Conservation (phyloP, 2,329 filamentous ascomycete species). For the Botryotinia globosa region DNA sequence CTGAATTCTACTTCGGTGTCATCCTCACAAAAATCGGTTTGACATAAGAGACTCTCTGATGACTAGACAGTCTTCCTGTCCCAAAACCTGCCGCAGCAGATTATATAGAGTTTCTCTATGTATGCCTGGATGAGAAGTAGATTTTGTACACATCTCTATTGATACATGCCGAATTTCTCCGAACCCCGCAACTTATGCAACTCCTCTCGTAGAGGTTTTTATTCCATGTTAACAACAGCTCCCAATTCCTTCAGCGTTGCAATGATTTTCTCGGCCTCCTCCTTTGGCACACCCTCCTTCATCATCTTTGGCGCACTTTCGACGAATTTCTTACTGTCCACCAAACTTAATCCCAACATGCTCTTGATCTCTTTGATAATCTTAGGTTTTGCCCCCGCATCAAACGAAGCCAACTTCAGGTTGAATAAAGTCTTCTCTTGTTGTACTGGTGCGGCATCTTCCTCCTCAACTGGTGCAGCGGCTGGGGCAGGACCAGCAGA, state of each 20-base stretch:
- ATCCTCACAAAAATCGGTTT: neutral
- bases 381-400: constrained; percentile 90
- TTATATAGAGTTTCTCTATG: neutral
- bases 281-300: constrained; percentile 98
- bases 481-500: constrained; percentile 60
- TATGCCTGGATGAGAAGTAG: constrained; percentile 27
- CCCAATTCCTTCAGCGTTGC: constrained; percentile 91
- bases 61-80: neutral
- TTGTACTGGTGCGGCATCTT: constrained; percentile 82
- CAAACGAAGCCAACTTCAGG: constrained; percentile 88
- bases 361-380: constrained; percentile 99
- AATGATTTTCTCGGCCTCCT: constrained; percentile 98
- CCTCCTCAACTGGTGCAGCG: constrained; percentile 68
- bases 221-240: constrained; percentile 88
- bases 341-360: constrained; percentile 89
- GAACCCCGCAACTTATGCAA: constrained; percentile 29
- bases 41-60: neutral
- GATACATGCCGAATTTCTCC: constrained; percentile 34
- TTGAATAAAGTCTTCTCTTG: constrained; percentile 98
- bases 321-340: constrained; percentile 99
- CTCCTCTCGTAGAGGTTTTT: constrained; percentile 53
- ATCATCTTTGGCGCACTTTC: constrained; percentile 96
- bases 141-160: constrained; percentile 40
- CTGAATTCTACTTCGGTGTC: neutral
- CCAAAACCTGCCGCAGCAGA: neutral